Evolutionary conservation across 106 monocot genomes (phyloP), one percentile per base, ranked within the genome.

Genomic region (Acorus gramineus): DNA sequence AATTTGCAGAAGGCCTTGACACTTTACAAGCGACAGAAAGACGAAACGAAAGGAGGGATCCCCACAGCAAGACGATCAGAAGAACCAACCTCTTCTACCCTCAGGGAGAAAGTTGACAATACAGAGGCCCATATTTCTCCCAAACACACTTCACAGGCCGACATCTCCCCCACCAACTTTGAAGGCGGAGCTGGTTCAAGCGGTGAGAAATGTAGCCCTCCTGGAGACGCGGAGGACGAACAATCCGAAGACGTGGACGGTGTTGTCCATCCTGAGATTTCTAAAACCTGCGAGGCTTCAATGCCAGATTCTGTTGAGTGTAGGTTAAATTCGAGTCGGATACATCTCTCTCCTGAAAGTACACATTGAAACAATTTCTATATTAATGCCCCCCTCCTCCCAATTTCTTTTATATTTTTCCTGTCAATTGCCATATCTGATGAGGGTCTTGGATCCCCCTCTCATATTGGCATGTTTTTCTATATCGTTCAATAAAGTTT

Each of bases 281-380:
- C 58, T 55, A 12, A 57, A 57, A 57, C 60, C 45, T 65, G 73
- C 76, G 80, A 82, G 56, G 67, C 9, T 52, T 63, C 80, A 74
- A 59, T 80, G 62, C 69, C 61, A 57, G 82, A 69, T 28, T 28
- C 28, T 28, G 28, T 28, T 28, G 28, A 28, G 62, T 74, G 75
- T 83, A 72, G 58, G 55, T 58, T 69, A 71, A 74, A 68, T 77
- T 76, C 82, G 74, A 89, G 71, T 74, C 75, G 82, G 84, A 89
- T 89, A 89, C 89, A 71, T 89, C 53, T 67, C 81, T 72, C 73
- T 74, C 74, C 84, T 49, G 70, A 79, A 84, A 89, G 71, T 81
- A 85, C 89, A 89, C 85, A 89, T 85, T 89, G 75, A 85, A 79
- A 71, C 67, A 69, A 61, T 73, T 63, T 76, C 50, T 63, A 49